These are phyloP conservation scores for Nigrospora oryzae DNA, from an alignment of 2,329 filamentous ascomycete species.

Conservation along the genomic window DNA sequence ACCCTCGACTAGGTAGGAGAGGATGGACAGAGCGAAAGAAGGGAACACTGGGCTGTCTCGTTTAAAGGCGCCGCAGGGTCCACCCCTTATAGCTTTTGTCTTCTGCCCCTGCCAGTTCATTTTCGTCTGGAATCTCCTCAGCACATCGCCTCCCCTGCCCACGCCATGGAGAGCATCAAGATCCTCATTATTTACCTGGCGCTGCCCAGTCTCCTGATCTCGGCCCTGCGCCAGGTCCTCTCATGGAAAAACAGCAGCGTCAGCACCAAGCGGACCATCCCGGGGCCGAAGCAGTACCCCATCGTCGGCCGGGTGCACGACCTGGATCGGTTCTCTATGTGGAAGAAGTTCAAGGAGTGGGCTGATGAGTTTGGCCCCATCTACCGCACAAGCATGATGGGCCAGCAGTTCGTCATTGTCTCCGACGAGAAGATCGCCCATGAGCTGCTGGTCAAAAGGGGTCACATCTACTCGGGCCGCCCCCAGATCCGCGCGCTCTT, in stretches of 20 bases:
- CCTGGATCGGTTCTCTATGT: constrained; percentile 34
- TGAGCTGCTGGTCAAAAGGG: constrained; percentile 39
- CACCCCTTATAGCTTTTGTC: no score
- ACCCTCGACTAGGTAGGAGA: no score
- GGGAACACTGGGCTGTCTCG: no score
- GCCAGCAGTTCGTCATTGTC: constrained; percentile 27
- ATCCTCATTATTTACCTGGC: constrained; percentile 35
- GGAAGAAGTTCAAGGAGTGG: constrained; percentile 37
- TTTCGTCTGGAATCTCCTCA: no score
- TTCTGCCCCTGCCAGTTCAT: no score
- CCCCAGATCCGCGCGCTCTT: constrained; percentile 40
- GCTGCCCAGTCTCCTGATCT: constrained; percentile 33
- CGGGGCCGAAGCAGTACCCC: constrained; percentile 37
- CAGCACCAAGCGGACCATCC: constrained; percentile 25
- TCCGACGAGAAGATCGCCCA: constrained; percentile 39
- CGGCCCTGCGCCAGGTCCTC: constrained; percentile 27
- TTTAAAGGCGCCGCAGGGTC: no score
- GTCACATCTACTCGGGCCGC: constrained; percentile 40
- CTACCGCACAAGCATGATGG: constrained; percentile 21
- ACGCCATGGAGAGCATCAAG: constrained; percentile 28
- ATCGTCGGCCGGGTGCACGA: constrained; percentile 40
- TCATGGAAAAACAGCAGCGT: constrained; percentile 21
- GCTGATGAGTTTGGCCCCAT: constrained; percentile 19
- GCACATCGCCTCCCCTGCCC: background rate
- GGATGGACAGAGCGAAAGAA: no score